phyloP scores from a whole-genome alignment of 1,139 yeast species.

The Hemisphaericaspora xylanilytica region DNA sequence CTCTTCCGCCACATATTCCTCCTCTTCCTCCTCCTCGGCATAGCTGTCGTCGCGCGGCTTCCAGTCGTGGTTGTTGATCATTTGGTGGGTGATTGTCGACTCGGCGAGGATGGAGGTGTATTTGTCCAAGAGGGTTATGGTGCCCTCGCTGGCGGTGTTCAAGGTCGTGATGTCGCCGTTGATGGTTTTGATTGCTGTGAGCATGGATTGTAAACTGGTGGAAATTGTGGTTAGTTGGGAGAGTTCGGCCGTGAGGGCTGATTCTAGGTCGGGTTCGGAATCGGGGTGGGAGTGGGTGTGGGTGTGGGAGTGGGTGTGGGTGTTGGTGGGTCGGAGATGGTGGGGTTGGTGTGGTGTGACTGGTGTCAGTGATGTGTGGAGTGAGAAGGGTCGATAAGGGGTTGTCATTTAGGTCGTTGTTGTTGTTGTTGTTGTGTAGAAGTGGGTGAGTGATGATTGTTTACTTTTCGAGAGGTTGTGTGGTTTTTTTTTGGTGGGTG shows the following conservation, averaged over 20 bases:
- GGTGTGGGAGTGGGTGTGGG: not conserved
- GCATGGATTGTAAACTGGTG: slow-evolving; percentile 27
- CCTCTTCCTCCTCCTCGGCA: slow-evolving; percentile 20
- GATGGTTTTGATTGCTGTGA: slow-evolving; percentile 28
- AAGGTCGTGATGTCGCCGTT: slow-evolving; percentile 28
- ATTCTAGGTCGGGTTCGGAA: slow-evolving; percentile 4
- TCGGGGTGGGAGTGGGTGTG: not conserved
- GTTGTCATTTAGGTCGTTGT: not conserved
- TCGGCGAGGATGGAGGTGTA: slow-evolving; percentile 49
- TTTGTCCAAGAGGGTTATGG: slow-evolving; percentile 40
- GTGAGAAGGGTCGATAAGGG: not conserved
- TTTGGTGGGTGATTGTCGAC: slow-evolving; percentile 42
- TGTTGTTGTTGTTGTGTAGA: not conserved
- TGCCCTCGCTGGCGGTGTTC: slow-evolving; percentile 32
- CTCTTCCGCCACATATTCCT: slow-evolving; percentile 26
- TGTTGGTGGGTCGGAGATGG: no score
- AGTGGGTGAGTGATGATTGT: not conserved
- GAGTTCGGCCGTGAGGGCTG: slow-evolving; percentile 39
- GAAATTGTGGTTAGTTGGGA: slow-evolving; percentile 35
- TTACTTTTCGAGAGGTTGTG: not conserved
- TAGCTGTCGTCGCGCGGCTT: slow-evolving; percentile 25
- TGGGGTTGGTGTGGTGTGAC: not conserved
- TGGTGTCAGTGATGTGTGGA: slow-evolving; percentile 1
- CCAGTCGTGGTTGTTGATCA: slow-evolving; percentile 35
- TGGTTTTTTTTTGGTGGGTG: not conserved